Evolutionary conservation across 352 stramenopile genomes (phyloP).

Genomic region (Pythium rhizo-oryzae): DNA sequence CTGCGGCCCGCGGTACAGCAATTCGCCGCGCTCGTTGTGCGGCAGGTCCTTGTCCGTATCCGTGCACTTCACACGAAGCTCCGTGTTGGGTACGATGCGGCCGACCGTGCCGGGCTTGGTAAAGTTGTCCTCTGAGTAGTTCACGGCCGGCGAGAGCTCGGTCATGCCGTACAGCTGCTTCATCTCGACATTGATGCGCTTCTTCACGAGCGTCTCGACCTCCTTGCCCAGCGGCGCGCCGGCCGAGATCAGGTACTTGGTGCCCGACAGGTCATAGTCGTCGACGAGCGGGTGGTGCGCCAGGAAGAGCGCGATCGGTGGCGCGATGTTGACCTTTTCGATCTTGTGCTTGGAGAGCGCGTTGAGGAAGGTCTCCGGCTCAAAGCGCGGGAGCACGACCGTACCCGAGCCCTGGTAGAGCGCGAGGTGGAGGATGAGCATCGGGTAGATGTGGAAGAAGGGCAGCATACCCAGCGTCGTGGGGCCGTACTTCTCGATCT

Average conservation of each 20-base stretch:
- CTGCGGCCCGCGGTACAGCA: slow-evolving; percentile 59
- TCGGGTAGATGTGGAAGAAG: slow-evolving; percentile 96
- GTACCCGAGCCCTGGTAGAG: slow-evolving; percentile 78
- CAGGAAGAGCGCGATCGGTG: slow-evolving; percentile 82
- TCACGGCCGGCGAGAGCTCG: slow-evolving; percentile 37
- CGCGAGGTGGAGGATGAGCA: slow-evolving; percentile 80
- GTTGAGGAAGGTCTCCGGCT: slow-evolving; percentile 86
- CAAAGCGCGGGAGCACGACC: slow-evolving; percentile 91
- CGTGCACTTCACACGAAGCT: slow-evolving; percentile 45
- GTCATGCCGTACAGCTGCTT: slow-evolving; percentile 50
- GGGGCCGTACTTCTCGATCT: slow-evolving; percentile 57
- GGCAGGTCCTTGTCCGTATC: slow-evolving; percentile 37
- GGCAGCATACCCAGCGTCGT: slow-evolving; percentile 78
- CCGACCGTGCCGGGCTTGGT: slow-evolving; percentile 33
- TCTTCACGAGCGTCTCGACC: slow-evolving; percentile 54
- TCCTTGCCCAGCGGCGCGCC: slow-evolving; percentile 77
- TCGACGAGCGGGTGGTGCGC: slow-evolving; percentile 91
- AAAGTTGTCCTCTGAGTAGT: slow-evolving; percentile 28
- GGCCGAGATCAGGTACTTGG: slow-evolving; percentile 68
- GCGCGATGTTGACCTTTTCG: slow-evolving; percentile 72
- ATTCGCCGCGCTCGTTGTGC: slow-evolving; percentile 52
- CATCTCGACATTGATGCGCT: slow-evolving; percentile 47
- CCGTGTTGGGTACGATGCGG: slow-evolving; percentile 42
- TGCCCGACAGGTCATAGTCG: slow-evolving; percentile 89
- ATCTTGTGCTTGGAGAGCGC: slow-evolving; percentile 62